A percentile compares a stretch with the other conserved stretches of the same genome.
phyloP scores from a whole-genome alignment of 2,329 filamentous ascomycete species.

The Stenocarpella maydis region DNA sequence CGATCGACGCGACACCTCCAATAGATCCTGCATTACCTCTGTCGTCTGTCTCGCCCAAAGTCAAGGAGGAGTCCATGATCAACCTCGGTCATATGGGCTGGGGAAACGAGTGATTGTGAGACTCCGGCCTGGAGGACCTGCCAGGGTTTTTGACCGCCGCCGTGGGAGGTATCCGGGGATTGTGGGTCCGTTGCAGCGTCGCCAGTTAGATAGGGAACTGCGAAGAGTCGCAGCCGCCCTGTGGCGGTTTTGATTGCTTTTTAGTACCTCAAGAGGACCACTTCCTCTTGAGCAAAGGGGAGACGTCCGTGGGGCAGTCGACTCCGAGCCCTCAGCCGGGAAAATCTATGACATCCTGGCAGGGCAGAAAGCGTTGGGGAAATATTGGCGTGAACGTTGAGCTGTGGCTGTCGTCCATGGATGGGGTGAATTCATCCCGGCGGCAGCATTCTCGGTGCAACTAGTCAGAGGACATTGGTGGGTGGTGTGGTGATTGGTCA shows the following conservation, averaged over 20 bases:
- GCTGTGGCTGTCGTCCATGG: not conserved
- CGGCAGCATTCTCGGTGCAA: not conserved
- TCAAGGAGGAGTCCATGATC: conserved; percentile 13
- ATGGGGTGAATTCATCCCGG: too few relatives aligned
- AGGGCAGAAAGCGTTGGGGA: not conserved
- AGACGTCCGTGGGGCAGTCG: not conserved
- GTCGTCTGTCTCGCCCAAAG: conserved; percentile 19
- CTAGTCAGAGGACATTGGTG: not conserved
- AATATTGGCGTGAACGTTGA: not conserved
- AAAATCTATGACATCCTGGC: not conserved
- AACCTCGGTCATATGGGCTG: conserved; percentile 22
- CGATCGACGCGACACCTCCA: conserved; percentile 16
- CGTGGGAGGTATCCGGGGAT: not conserved
- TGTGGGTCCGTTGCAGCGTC: not conserved
- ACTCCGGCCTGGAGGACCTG: not conserved
- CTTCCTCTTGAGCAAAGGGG: not conserved
- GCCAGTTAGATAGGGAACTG: not conserved
- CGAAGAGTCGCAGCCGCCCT: not conserved
- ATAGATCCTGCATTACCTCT: conserved; percentile 25
- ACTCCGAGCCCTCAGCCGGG: too few relatives aligned
- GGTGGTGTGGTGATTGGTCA: not conserved
- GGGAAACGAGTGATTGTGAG: not conserved
- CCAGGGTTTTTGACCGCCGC: not conserved
- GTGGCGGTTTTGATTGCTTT: not conserved
- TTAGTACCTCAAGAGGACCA: not conserved